phyloP scores from a whole-genome alignment of 768 basidiomycete genomes.

The Chlorophyllum brunneum region DNA sequence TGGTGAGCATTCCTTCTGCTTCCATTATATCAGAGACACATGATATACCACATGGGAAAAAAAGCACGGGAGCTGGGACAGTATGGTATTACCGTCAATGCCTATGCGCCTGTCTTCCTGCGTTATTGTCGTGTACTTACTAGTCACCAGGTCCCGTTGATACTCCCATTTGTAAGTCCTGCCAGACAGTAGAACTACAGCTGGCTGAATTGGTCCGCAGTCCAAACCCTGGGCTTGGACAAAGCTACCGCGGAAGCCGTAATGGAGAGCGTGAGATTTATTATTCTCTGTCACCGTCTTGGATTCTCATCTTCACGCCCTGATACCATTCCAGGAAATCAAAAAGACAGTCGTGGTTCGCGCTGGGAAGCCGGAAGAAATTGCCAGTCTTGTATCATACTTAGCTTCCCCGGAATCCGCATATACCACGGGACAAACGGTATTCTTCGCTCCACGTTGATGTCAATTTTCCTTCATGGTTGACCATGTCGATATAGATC shows the following conservation, averaged over 20 bases:
- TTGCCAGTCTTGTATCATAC: slow-evolving; percentile 19
- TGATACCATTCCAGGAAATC: background rate
- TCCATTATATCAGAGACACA: background rate
- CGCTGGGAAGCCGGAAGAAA: slow-evolving; percentile 11
- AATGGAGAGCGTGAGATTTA: background rate
- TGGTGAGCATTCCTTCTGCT: slow-evolving; percentile 23
- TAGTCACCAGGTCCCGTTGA: background rate
- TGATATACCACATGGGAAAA: background rate
- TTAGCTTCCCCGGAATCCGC: slow-evolving; percentile 16
- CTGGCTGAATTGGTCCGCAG: background rate
- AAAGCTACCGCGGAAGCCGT: background rate
- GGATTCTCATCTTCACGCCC: background rate
- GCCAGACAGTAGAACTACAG: background rate
- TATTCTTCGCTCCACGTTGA: background rate
- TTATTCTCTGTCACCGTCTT: background rate
- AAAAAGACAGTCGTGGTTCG: slow-evolving; percentile 1
- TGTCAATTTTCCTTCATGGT: background rate
- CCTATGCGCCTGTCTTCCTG: slow-evolving; percentile 34
- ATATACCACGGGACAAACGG: slow-evolving; percentile 18
- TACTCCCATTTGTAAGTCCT: slow-evolving; percentile 1
- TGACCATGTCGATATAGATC: background rate
- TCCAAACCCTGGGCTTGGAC: background rate
- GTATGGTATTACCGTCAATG: slow-evolving; percentile 40
- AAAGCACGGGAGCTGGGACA: slow-evolving; percentile 34
- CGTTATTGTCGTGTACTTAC: background rate